Conservation (phyloP, 805 yeast species). For the Tetrapisispora fleetii region DNA sequence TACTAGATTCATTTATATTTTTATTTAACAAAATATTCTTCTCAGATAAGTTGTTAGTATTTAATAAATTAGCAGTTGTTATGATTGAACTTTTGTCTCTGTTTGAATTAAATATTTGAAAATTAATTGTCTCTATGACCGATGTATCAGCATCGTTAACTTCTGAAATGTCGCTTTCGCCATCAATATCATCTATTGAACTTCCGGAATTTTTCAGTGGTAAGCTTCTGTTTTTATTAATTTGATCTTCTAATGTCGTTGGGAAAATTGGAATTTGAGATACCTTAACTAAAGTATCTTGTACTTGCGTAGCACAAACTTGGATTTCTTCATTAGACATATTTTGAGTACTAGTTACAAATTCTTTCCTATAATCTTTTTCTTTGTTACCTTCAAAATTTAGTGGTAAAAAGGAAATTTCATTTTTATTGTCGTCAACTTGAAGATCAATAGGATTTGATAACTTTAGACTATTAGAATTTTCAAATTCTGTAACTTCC, state of each 20-base stretch:
- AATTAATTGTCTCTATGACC: conserved; percentile 5
- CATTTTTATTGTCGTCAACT: background rate
- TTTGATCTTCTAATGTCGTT: background rate
- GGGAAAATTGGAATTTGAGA: too few species aligned
- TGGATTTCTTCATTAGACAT: conserved; percentile 4
- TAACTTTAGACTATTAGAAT: too few species aligned
- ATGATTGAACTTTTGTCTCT: background rate
- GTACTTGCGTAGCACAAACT: conserved; percentile 8
- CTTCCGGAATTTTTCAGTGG: background rate
- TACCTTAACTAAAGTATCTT: background rate
- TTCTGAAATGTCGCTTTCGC: background rate
- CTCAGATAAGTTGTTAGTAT: background rate
- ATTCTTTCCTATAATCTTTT: background rate
- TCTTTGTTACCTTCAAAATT: background rate
- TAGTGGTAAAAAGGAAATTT: background rate
- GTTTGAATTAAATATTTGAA: conserved; percentile 13
- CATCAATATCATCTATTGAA: background rate
- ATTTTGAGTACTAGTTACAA: background rate
- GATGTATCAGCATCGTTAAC: conserved; percentile 1
- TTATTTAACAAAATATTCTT: background rate
- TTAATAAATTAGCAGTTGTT: background rate
- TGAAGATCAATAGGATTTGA: too few species aligned
- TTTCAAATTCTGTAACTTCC: background rate
- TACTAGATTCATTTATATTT: background rate
- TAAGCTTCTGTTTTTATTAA: background rate